Base-by-base conservation (phyloP, 2,329 filamentous ascomycete species). In the Trichoderma sp. region DNA sequence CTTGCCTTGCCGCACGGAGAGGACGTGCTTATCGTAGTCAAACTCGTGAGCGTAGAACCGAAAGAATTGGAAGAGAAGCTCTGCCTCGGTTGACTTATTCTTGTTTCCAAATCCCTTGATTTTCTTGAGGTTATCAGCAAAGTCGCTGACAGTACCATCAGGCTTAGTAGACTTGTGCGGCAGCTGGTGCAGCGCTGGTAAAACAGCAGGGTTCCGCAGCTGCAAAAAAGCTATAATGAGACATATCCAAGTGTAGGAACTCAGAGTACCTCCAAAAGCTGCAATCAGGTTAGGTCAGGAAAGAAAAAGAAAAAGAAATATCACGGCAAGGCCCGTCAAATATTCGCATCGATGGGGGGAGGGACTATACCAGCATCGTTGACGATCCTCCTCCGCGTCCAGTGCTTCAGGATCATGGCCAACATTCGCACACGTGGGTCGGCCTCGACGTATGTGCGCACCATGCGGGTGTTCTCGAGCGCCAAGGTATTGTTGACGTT, bases 231-330 rank as follows among this genome's bases (percentile, higher is more conserved):
- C 96, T 76, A 99, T 91, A 72, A 98, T 97, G 84, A 99, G 88
- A 79, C 95, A 99, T 77, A 98, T 98, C 95, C 95, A 99, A 25
- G 95, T 97, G 77, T 99, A 99, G 19, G 95, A 99, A 79, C 94
- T 98, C 69, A 99, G 84, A 7, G 95, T 99, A 67, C 93, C 94
- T 70, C 95, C 94, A 76, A 93, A 93, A 68, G 92, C 95, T 96
- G 76, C 37, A 48, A 59, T 15, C 39, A 54, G 48, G 70, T 77
- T 68, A 76, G 76, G 50, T 34, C n/a, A 37, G 27, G 19, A 19
- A 35, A 9, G 6, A 17, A 25, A 7, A 3, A 19, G 19, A 19
- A 17, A 37, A n/a, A n/a, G 13, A 0, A 25, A n/a, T 9, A 15
- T n/a, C 3, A 32, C 15, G 6, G 12, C 29, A 39, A 19, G 5